A percentile compares a stretch with the other conserved stretches of the same genome.
These are phyloP conservation scores for Colletotrichum sp. DNA, from an alignment of 2,329 filamentous ascomycete species.

Conservation along the genomic window DNA sequence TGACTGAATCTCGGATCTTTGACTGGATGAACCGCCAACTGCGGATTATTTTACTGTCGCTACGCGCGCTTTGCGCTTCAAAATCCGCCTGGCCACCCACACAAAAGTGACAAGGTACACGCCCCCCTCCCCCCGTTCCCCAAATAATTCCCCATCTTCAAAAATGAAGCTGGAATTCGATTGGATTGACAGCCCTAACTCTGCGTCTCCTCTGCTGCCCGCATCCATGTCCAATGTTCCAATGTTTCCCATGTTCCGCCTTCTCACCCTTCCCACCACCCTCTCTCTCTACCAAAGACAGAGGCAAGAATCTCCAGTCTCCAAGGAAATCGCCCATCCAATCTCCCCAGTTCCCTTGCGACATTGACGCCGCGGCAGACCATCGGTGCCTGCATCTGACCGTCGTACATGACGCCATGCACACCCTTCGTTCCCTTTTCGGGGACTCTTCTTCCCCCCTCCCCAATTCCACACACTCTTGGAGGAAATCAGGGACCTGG, in stretches of 20 bases:
- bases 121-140: not conserved
- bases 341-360: not conserved
- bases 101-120: not conserved
- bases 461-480: not conserved
- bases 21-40: not conserved
- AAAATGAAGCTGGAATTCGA: not conserved
- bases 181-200: not conserved
- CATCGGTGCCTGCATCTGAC: conserved; percentile 18
- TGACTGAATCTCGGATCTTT: not conserved
- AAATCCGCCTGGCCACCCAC: not conserved
- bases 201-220: not conserved
- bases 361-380: conserved; percentile 3
- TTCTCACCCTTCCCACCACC: not conserved
- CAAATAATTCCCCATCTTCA: not conserved
- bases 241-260: not conserved
- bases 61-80: conserved; percentile 14
- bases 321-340: not conserved
- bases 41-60: not conserved
- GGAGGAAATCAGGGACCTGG: not conserved
- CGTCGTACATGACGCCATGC: conserved; percentile 19
- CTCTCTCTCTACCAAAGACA: not conserved
- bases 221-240: not conserved
- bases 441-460: not conserved
- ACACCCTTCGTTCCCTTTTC: not conserved
- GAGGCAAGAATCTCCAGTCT: not conserved